phyloP scores from a whole-genome alignment of 2,329 filamentous ascomycete genomes.

The Trichophyton equinum region DNA sequence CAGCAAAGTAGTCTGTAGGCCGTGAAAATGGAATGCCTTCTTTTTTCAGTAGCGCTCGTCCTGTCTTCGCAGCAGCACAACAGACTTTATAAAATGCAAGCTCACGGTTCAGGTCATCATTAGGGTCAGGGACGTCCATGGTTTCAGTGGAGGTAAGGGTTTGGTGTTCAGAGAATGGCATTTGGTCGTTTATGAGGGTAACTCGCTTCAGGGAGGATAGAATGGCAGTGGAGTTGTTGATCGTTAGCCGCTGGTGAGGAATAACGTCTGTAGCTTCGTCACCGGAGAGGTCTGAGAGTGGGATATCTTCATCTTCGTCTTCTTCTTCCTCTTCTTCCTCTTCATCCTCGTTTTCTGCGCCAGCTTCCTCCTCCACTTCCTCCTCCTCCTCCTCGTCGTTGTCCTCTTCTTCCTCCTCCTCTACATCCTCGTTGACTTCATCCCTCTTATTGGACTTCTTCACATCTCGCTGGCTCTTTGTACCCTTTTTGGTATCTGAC shows the following conservation, averaged over 20 bases:
- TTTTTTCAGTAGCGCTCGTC: slow-evolving; percentile 60
- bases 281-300: slow-evolving; percentile 71
- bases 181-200: slow-evolving; percentile 43
- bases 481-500: slow-evolving; percentile 5
- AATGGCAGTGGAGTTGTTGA: slow-evolving; percentile 91
- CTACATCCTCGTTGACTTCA: slow-evolving; percentile 28
- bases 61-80: slow-evolving; percentile 62
- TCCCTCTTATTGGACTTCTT: slow-evolving; percentile 16
- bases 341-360: slow-evolving; percentile 23
- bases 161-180: slow-evolving; percentile 75
- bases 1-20: slow-evolving; percentile 90
- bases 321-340: slow-evolving; percentile 43
- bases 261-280: slow-evolving; percentile 78
- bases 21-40: slow-evolving; percentile 78
- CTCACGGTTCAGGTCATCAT: slow-evolving; percentile 86
- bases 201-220: slow-evolving; percentile 62
- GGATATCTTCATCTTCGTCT: slow-evolving; percentile 70
- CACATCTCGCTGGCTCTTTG: slow-evolving; percentile 8
- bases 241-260: slow-evolving; percentile 83
- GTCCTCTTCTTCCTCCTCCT: slow-evolving; percentile 25
- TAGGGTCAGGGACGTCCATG: slow-evolving; percentile 66
- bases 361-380: slow-evolving; percentile 21
- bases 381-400: slow-evolving; percentile 21
- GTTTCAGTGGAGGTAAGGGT: slow-evolving; percentile 55
- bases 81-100: slow-evolving; percentile 87